Conservation (phyloP, 2,329 filamentous ascomycete genomes). For the Hymenoscyphus scutula region DNA sequence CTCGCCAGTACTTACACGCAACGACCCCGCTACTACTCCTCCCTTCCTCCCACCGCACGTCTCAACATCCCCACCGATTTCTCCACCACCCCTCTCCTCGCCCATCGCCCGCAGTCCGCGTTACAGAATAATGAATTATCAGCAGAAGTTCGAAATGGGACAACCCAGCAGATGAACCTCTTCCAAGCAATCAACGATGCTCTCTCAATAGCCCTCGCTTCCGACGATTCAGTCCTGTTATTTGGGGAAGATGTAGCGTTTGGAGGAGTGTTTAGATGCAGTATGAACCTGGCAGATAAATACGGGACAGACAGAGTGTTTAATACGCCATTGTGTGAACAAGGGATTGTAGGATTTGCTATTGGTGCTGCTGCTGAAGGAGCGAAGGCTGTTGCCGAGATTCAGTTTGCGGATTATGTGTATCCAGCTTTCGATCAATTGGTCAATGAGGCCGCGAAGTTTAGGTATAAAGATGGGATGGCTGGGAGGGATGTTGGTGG, state of each 20-base stretch:
- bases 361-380: constrained; percentile 88
- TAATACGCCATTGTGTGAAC: constrained; percentile 92
- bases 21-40: constrained; percentile 30
- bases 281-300: constrained; percentile 83
- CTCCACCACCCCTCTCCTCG: constrained; percentile 73
- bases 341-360: constrained; percentile 91
- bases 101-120: constrained; percentile 73
- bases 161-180: constrained; percentile 85
- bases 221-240: constrained; percentile 81
- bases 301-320: constrained; percentile 90
- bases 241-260: constrained; percentile 98
- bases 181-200: constrained; percentile 94
- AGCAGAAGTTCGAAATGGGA: constrained; percentile 59
- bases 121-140: constrained; percentile 72
- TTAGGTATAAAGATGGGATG: constrained; percentile 62
- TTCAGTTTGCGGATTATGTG: constrained; percentile 77
- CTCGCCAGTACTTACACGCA: neutral
- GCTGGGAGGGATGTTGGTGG: constrained; percentile 60
- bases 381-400: constrained; percentile 88
- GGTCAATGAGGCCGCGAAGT: constrained; percentile 73
- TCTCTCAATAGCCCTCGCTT: constrained; percentile 74
- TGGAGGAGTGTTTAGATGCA: constrained; percentile 92
- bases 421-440: constrained; percentile 76
- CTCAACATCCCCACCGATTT: constrained; percentile 91
- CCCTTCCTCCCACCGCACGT: constrained; percentile 52